These are phyloP conservation scores for Biscogniauxia sp. DNA, from an alignment of 2,329 filamentous ascomycete species.

Conservation along the genomic window DNA sequence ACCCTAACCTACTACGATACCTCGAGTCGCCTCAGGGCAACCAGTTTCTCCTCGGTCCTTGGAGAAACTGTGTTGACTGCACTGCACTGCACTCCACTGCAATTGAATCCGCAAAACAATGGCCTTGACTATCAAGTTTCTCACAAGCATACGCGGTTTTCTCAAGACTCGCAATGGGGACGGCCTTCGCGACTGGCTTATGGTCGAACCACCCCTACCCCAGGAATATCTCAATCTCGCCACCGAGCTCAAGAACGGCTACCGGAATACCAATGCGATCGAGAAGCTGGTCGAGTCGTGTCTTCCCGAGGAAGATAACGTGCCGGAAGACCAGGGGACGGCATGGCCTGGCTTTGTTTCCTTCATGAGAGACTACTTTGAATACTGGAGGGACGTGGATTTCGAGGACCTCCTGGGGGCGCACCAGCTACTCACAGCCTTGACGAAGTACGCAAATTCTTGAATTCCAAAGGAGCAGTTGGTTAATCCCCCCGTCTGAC, in stretches of 20 bases:
- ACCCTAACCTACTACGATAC: background rate
- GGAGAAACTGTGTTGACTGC: too few relatives aligned
- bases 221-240: conserved; percentile 67
- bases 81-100: too few relatives aligned
- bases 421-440: conserved; percentile 68
- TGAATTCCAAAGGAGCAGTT: background rate
- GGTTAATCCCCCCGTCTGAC: background rate
- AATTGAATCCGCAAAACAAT: conserved; percentile 38
- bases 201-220: conserved; percentile 70
- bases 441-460: conserved; percentile 64
- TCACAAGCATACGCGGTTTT: conserved; percentile 60
- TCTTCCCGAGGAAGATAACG: conserved; percentile 64
- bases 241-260: conserved; percentile 61
- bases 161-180: conserved; percentile 63
- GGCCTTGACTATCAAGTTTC: conserved; percentile 66
- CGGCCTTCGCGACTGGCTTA: conserved; percentile 66
- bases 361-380: conserved; percentile 79
- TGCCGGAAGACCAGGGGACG: conserved; percentile 61
- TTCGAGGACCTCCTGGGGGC: conserved; percentile 72
- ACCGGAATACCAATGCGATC: conserved; percentile 52
- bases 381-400: conserved; percentile 78
- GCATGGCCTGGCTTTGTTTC: conserved; percentile 74
- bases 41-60: background rate
- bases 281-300: conserved; percentile 62
- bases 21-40: background rate